phyloP scores from a whole-genome alignment of 2,329 filamentous ascomycete genomes.

The Stagonosporopsis vannaccii region DNA sequence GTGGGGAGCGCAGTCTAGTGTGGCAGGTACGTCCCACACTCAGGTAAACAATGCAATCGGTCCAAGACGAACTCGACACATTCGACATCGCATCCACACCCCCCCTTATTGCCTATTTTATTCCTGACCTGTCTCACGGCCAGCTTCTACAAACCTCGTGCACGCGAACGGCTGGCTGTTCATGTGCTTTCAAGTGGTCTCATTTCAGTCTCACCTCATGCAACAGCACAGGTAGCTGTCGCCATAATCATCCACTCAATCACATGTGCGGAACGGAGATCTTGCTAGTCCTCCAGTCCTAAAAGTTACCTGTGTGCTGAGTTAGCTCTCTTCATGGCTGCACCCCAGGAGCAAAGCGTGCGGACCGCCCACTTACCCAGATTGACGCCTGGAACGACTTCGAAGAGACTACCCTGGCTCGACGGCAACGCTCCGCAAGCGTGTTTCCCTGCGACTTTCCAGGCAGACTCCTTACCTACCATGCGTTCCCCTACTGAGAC shows the following conservation, averaged over 20 bases:
- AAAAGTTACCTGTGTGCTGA: neutral
- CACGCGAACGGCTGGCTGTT: constrained; percentile 23
- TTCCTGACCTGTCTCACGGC: constrained; percentile 9
- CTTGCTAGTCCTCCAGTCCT: neutral
- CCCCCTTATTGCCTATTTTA: constrained; percentile 18
- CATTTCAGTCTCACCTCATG: neutral
- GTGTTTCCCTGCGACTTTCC: neutral
- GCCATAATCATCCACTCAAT: neutral
- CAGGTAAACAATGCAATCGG: constrained; percentile 5
- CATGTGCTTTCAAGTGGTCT: constrained; percentile 2
- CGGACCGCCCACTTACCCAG: constrained; percentile 6
- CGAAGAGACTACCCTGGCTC: constrained; percentile 43
- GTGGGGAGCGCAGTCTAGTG: neutral
- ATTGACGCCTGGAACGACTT: constrained; percentile 18
- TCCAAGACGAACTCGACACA: neutral
- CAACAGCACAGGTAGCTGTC: neutral
- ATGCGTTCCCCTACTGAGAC: constrained; percentile 12
- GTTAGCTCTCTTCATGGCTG: neutral
- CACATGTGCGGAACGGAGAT: neutral
- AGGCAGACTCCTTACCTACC: neutral
- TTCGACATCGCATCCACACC: constrained; percentile 16
- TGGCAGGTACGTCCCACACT: neutral
- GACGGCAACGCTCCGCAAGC: constrained; percentile 29
- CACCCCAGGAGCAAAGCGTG: neutral
- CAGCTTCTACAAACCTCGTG: constrained; percentile 21